Conservation (phyloP, 257 asterid species). For the Coffea canephora region DNA sequence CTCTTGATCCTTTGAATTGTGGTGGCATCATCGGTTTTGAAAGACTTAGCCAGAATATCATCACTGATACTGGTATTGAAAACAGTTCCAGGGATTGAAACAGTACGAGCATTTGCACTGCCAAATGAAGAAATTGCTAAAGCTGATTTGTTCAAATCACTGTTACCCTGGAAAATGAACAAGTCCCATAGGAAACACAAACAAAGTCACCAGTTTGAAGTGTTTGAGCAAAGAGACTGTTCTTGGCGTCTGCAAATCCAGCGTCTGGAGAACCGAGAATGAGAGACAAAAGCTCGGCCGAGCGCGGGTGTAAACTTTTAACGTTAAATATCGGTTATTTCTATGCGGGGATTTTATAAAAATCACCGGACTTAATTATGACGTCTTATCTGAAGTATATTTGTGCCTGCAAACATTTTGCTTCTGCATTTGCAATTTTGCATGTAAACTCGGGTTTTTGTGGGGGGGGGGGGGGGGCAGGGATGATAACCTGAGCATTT, state of each 20-base stretch:
- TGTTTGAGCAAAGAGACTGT: constrained; percentile 33
- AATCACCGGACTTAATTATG: not conserved
- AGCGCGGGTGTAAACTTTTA: constrained; percentile 34
- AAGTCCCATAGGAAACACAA: constrained; percentile 52
- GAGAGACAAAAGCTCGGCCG: constrained; percentile 45
- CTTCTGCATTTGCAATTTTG: not conserved
- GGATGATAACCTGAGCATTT: not conserved
- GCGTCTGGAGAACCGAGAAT: constrained; percentile 30
- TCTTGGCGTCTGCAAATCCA: constrained; percentile 38
- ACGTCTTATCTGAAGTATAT: not conserved
- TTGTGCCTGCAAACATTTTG: not conserved
- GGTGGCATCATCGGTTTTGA: constrained; percentile 32
- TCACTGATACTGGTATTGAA: constrained; percentile 33
- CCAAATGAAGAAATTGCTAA: constrained; percentile 26
- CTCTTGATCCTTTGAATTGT: constrained; percentile 20
- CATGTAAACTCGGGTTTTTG: not conserved
- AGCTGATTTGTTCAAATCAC: constrained; percentile 8
- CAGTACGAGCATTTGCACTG: constrained; percentile 38
- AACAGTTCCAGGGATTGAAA: constrained; percentile 27
- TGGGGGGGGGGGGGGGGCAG: no score
- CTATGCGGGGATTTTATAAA: not conserved
- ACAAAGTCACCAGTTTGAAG: constrained; percentile 40
- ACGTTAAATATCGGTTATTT: not conserved
- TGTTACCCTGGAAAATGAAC: constrained; percentile 43
- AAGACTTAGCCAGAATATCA: constrained; percentile 29